A percentile compares a stretch with the other conserved stretches of the same genome.
phyloP scores from a whole-genome alignment of 495 filamentous ascomycete species.

The Penicilliopsis zonata region DNA sequence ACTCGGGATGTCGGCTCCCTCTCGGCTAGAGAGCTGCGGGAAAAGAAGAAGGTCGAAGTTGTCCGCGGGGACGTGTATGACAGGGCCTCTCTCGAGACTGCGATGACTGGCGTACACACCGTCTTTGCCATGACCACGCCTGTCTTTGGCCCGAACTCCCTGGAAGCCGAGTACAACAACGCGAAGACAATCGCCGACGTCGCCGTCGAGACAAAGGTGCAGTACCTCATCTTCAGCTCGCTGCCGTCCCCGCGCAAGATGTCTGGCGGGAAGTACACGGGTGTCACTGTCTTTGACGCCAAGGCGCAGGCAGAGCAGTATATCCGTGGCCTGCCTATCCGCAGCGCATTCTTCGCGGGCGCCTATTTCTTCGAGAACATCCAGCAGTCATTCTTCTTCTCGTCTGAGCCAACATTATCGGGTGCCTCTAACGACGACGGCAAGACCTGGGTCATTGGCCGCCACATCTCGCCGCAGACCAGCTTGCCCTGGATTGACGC shows the following conservation, averaged over 20 bases:
- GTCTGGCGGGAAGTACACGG: slow-evolving; percentile 6
- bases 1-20: slow-evolving; percentile 23
- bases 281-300: slow-evolving; percentile 29
- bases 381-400: no score
- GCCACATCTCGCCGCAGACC: slow-evolving; percentile 16
- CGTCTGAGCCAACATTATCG: no score
- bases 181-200: slow-evolving; percentile 35
- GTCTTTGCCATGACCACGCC: slow-evolving; percentile 37
- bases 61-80: slow-evolving; percentile 33
- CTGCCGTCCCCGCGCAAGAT: slow-evolving; percentile 15
- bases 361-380: slow-evolving; percentile 43
- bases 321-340: slow-evolving; percentile 29
- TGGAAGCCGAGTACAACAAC: slow-evolving; percentile 22
- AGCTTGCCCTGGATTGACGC: slow-evolving; percentile 32
- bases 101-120: slow-evolving; percentile 32
- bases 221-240: slow-evolving; percentile 40
- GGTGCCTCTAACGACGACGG: slow-evolving; percentile 5
- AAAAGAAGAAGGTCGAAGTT: slow-evolving; percentile 31
- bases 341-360: slow-evolving; percentile 29
- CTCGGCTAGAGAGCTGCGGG: slow-evolving; percentile 14
- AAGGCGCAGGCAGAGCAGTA: slow-evolving; percentile 28
- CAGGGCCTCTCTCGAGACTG: slow-evolving; percentile 24
- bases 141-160: slow-evolving; percentile 14
- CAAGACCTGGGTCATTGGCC: slow-evolving; percentile 12
- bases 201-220: slow-evolving; percentile 27